Conservation (phyloP, 2,329 filamentous ascomycete genomes). For the Hypoxylon sp. region DNA sequence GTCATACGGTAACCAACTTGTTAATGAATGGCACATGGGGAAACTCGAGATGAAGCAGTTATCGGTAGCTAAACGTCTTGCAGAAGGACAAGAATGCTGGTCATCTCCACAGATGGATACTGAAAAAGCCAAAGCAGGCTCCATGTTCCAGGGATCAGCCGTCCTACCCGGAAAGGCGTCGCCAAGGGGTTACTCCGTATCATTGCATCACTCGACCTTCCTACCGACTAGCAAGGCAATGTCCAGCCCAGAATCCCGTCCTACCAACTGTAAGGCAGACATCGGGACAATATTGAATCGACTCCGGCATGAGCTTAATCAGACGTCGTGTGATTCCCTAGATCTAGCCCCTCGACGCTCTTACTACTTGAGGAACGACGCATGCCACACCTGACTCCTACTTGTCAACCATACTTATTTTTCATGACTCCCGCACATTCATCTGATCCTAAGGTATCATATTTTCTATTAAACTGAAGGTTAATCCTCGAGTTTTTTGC, state of each 20-base stretch:
- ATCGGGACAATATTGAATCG: slow-evolving; percentile 23
- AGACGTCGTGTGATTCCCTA: slow-evolving; percentile 17
- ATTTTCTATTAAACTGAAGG: not conserved
- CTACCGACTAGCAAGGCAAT: slow-evolving; percentile 12
- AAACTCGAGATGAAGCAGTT: not conserved
- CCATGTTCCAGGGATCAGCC: slow-evolving; percentile 5
- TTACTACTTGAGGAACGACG: not conserved
- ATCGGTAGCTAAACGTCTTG: not conserved
- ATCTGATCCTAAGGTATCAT: not conserved
- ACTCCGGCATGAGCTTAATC: slow-evolving; percentile 34
- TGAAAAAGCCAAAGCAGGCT: not conserved
- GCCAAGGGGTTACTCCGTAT: slow-evolving; percentile 14
- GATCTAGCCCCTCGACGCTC: not conserved
- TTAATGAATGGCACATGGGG: not conserved
- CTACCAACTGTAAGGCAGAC: slow-evolving; percentile 6
- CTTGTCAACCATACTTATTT: not conserved
- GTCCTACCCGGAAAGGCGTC: slow-evolving; percentile 2
- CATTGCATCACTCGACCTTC: not conserved
- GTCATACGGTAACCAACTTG: not conserved
- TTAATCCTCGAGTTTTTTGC: not conserved
- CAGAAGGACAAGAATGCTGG: not conserved
- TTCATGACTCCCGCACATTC: not conserved
- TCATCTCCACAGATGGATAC: not conserved
- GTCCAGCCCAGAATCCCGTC: not conserved
- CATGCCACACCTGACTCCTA: not conserved